Evolutionary conservation across 768 basidiomycete genomes (phyloP).

Genomic region (Cyathus striatus): DNA sequence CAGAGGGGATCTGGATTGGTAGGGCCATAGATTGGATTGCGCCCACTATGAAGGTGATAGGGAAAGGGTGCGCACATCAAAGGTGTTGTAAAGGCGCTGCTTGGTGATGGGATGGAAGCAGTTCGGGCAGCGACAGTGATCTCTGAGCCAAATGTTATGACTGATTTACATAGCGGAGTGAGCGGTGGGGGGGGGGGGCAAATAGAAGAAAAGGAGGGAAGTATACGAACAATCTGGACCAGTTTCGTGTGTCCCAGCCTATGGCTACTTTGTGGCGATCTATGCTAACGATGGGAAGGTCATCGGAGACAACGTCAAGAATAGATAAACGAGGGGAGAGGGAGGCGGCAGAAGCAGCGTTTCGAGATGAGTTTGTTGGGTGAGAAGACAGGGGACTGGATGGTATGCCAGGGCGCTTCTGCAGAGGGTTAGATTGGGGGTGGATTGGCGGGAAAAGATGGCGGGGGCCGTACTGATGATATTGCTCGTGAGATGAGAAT

Average conservation of each 20-base stretch:
- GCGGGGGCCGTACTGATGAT: neutral
- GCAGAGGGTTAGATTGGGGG: neutral
- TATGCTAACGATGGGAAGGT: slow-evolving; percentile 48
- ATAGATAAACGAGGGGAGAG: slow-evolving; percentile 13
- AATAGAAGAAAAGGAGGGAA: neutral
- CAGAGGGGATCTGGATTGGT: slow-evolving; percentile 64
- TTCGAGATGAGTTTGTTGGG: neutral
- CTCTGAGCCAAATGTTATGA: slow-evolving; percentile 87
- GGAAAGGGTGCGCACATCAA: slow-evolving; percentile 46
- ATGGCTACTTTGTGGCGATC: slow-evolving; percentile 61
- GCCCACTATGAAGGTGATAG: neutral
- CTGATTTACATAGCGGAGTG: too few relatives aligned
- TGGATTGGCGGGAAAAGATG: neutral
- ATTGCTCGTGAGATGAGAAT: neutral
- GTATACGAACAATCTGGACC: slow-evolving; percentile 71
- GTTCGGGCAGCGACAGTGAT: slow-evolving; percentile 84
- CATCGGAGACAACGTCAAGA: slow-evolving; percentile 25
- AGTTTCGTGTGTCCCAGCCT: slow-evolving; percentile 66
- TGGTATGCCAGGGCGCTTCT: too few relatives aligned
- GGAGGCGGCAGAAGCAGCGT: slow-evolving; percentile 11
- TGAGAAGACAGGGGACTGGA: too few relatives aligned
- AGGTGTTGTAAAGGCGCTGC: slow-evolving; percentile 85
- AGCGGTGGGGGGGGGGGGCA: slow-evolving; percentile 1
- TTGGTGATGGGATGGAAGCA: slow-evolving; percentile 89
- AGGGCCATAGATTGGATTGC: slow-evolving; percentile 3